Percentiles rank a stretch among this genome's conserved stretches.
Evolutionary conservation across 2,329 filamentous ascomycete species (phyloP).

Genomic region (Penicillium sp.): DNA sequence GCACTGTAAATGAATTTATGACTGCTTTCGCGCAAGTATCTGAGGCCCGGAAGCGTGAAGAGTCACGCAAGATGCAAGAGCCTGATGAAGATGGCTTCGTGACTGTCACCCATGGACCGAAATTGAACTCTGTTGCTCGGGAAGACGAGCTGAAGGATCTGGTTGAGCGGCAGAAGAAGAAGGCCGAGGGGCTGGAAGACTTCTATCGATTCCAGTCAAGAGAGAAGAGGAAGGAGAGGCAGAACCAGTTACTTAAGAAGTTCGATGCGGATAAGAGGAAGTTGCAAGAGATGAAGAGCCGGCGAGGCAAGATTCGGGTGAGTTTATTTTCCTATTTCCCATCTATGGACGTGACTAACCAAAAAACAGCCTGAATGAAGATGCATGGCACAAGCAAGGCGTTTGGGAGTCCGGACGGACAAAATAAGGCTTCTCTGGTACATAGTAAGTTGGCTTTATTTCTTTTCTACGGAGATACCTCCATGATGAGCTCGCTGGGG

Average conservation of each 20-base stretch:
- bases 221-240: conserved; percentile 70
- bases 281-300: conserved; percentile 63
- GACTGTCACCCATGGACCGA: conserved; percentile 76
- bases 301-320: conserved; percentile 56
- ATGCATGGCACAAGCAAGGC: conserved; percentile 22
- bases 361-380: conserved; percentile 33
- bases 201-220: conserved; percentile 82
- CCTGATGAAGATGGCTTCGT: conserved; percentile 95
- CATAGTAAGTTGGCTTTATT: conserved; percentile 18
- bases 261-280: conserved; percentile 73
- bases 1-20: conserved; percentile 79
- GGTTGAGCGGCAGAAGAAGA: conserved; percentile 56
- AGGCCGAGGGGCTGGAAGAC: conserved; percentile 59
- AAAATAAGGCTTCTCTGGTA: conserved; percentile 7
- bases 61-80: conserved; percentile 62
- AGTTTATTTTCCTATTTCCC: conserved; percentile 12
- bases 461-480: neutral
- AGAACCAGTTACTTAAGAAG: conserved; percentile 60
- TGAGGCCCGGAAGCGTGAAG: conserved; percentile 58
- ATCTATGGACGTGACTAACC: conserved; percentile 13
- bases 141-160: conserved; percentile 62
- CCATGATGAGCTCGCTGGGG: conserved; percentile 47
- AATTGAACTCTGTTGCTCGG: conserved; percentile 64
- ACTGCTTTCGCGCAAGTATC: conserved; percentile 63
- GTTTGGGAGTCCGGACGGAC: conserved; percentile 24